A percentile compares a stretch with the other conserved stretches of the same genome.
phyloP scores from a whole-genome alignment of 2,329 filamentous ascomycete species.

The Colletotrichum orchidophilum region DNA sequence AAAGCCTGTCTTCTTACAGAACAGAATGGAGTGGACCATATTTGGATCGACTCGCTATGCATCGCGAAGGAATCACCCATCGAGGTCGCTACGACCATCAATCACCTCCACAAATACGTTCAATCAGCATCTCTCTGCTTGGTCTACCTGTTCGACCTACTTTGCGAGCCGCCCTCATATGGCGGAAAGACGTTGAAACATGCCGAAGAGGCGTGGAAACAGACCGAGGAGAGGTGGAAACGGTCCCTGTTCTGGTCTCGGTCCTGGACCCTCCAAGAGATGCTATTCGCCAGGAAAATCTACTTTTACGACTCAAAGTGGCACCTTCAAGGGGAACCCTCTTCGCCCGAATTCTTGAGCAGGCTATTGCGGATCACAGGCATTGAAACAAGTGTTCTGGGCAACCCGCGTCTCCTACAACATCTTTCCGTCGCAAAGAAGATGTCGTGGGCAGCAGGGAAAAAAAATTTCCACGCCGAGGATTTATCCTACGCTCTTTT shows the following conservation, averaged over 20 bases:
- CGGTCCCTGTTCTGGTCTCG: neutral
- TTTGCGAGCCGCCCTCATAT: neutral
- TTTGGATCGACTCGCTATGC: conserved; percentile 1
- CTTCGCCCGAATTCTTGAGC: neutral
- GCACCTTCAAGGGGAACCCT: neutral
- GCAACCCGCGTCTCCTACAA: neutral
- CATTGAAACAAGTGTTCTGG: neutral
- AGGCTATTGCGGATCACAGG: neutral
- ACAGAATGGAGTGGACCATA: neutral
- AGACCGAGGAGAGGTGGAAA: neutral
- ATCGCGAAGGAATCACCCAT: neutral
- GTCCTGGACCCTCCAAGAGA: conserved; percentile 5
- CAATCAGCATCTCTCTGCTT: neutral
- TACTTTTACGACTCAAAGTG: conserved; percentile 5
- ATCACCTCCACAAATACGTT: neutral
- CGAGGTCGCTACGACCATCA: neutral
- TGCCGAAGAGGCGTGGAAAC: too few relatives aligned
- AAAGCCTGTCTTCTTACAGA: neutral
- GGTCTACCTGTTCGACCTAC: neutral
- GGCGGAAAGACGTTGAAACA: too few relatives aligned
- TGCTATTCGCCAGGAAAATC: neutral
- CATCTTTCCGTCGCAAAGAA: neutral
- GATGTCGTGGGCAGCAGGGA: conserved; percentile 8
- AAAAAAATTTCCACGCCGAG: neutral
- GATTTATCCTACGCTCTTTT: conserved; percentile 1